Evolutionary conservation across 23 red algal species (phyloP), one percentile per base, ranked within the genome.

Genomic region (Gracilaria domingensis): DNA sequence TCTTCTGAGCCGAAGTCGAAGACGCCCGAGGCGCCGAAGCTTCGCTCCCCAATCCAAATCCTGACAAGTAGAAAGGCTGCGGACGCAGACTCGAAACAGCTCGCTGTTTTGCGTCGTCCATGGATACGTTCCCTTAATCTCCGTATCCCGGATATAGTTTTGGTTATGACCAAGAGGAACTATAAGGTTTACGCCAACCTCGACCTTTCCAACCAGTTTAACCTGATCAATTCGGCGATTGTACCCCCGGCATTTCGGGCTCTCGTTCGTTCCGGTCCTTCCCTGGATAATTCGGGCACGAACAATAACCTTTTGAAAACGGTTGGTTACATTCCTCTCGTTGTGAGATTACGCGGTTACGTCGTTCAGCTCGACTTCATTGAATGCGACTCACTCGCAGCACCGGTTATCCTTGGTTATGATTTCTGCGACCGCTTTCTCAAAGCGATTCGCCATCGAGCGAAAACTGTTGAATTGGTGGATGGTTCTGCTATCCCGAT

Each of bases 111-210:
- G 17, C 56, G 53, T 65, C 56, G 20, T 29, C 79, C 79, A 8
- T 83, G 79, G 79, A n/a, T 83, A 58, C 48, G 56, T 12, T 83
- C 23, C 25, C 32, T 12, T 59, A 83, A 83, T 61, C 20, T 65
- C 13, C 56, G 38, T 45, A 35, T 42, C 40, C 79, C 79, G 34
- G 79, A 83, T 45, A 0, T 48, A 36, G 32, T 59, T 58, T 60
- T 57, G 56, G 47, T 81, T 6, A 53, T 81, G 49, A 49, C 48
- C 12, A 83, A 83, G 79, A 1, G 30, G 8, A 83, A 83, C 35
- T 83, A 62, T 29, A 83, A 83, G 26, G 79, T 66, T 39, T 83
- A 83, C 57, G 47, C 79, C 13, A 30, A 83, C 79, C 4, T 73
- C 16, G 67, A 35, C 35, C 67, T 73, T n/a, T 73, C 67, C 2